Evolutionary conservation across 192 early-diverging fungal genomes (phyloP), one percentile per base, ranked within the genome.

Genomic region (Polychytrium aggregatum): DNA sequence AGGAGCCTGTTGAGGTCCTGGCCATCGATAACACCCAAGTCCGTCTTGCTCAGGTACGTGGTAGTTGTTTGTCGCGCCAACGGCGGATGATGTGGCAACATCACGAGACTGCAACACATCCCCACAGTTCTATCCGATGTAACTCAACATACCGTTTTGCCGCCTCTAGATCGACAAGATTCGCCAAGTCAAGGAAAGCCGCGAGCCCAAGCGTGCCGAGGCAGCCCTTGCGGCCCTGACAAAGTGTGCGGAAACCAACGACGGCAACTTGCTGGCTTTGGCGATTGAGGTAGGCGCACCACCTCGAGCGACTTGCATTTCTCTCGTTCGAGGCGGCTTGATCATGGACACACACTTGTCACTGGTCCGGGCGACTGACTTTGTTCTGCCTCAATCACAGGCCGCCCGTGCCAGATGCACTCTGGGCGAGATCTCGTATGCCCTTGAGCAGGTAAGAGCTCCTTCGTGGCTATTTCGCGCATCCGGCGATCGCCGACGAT

Each of bases 1-100:
- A 86, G 46, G 74, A 71, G 42, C 50, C 41, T 10, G 67, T 81
- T 40, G 82, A 82, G n/a, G 83, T 87, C 14, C 68, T 82, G 33
- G 70, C 83, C 9, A 91, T 91, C 38, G 88, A 91, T 51, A 91
- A 91, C 59, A 74, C 76, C 7, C 57, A 64, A 34, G 88, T 91
- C 22, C 70, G 86, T 47, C 51, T 76, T 2, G 55, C 70, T 0
- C 83, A 69, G 50, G 60, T 65, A 42, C 14, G 18, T 27, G 11
- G 6, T 8, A 33, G 4, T 4, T 33, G 31, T 33, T 4, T 4
- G 4, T 4, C 31, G 11, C 31, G 31, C 31, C 31, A 8, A 33
- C 11, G 31, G 6, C 31, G 31, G 31, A 4, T 33, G 6, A 11
- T 33, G 31, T 4, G n/a, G n/a, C n/a, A n/a, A n/a, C n/a, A n/a